Evolutionary conservation across 139 green algal genomes (phyloP), one percentile per base, ranked within the genome.

Genomic region (Axilococcus clingmanii): DNA sequence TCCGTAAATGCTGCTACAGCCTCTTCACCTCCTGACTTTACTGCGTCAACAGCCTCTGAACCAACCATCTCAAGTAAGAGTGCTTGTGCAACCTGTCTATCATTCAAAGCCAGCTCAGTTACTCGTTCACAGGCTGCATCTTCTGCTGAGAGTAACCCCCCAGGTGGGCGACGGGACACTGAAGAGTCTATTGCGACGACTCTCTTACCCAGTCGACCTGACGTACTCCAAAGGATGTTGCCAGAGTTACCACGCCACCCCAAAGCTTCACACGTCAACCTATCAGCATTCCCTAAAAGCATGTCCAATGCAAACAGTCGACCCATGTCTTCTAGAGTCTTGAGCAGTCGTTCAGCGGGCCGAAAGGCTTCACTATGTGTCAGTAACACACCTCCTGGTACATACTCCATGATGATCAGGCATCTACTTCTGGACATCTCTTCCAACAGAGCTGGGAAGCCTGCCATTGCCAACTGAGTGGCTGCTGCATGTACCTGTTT

Each of bases 211-310:
- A 60, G 43, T 17, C 45, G 20, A n/a, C 71, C 52, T 6, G 14
- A 3, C 7, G n/a, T 45, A 56, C 51, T 12, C 24, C 19, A 58
- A 14, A 40, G 4, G n/a, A 80, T 40, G 52, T 83, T 83, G 33
- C 55, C 57, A 16, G 55, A 35, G 71, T 94, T 94, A 40, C 84
- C 84, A 4, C 80, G 55, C 84, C 84, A 94, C 3, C 52, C 68
- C 38, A 94, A 76, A 5, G 68, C 69, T 16, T 59, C 31, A 61
- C 72, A 85, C 7, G 74, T 80, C 56, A 94, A 63, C 12, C 84
- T 57, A 71, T 94, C 84, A 1, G 83, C 47, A 57, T 94, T 92
- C 48, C 84, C 80, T 63, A 86, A 60, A 49, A 83, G 48, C 71
- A 81, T 78, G 59, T 94, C 84, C 48, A 89, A 55, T 56, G 83